A percentile compares a stretch with the other conserved stretches of the same genome.
These are phyloP conservation scores for Pleurotus citrinopileatus DNA, from an alignment of 768 basidiomycete species.

Conservation along the genomic window DNA sequence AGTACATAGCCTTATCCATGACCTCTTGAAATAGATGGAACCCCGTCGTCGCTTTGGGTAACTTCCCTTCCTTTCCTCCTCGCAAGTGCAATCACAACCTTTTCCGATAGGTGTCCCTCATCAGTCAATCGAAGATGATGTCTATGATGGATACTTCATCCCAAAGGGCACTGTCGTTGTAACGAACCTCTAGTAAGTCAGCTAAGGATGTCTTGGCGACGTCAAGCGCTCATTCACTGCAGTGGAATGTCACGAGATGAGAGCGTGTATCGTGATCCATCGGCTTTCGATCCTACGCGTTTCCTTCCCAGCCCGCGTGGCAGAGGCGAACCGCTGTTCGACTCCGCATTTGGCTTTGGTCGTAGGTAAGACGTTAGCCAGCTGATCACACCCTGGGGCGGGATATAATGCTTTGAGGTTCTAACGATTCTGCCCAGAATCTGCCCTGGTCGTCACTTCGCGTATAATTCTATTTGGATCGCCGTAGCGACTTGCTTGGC, in stretches of 20 bases:
- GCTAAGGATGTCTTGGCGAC: not conserved
- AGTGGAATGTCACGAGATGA: constrained; percentile 30
- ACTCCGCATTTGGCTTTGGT: constrained; percentile 33
- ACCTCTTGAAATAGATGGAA: not conserved
- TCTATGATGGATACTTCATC: constrained; percentile 21
- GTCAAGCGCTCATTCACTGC: not conserved
- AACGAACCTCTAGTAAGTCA: constrained; percentile 18
- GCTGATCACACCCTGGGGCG: too few species aligned
- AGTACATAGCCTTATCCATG: not conserved
- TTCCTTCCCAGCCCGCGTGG: constrained; percentile 23
- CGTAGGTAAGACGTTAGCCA: constrained; percentile 19
- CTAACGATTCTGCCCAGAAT: not conserved
- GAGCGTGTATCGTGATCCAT: constrained; percentile 23
- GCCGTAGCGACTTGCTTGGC: not conserved
- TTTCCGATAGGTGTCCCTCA: constrained; percentile 17
- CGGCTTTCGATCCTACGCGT: constrained; percentile 23
- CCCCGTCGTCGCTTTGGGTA: not conserved
- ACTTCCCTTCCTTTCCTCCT: not conserved
- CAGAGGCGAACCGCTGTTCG: constrained; percentile 16
- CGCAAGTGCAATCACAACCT: too few species aligned
- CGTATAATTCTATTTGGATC: not conserved
- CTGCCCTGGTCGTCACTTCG: not conserved
- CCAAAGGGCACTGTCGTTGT: constrained; percentile 18
- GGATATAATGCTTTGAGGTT: not conserved
- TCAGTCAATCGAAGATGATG: constrained; percentile 15